Evolutionary conservation across 176 grass and related monocot species (phyloP).

Genomic region (Phragmites australis): DNA sequence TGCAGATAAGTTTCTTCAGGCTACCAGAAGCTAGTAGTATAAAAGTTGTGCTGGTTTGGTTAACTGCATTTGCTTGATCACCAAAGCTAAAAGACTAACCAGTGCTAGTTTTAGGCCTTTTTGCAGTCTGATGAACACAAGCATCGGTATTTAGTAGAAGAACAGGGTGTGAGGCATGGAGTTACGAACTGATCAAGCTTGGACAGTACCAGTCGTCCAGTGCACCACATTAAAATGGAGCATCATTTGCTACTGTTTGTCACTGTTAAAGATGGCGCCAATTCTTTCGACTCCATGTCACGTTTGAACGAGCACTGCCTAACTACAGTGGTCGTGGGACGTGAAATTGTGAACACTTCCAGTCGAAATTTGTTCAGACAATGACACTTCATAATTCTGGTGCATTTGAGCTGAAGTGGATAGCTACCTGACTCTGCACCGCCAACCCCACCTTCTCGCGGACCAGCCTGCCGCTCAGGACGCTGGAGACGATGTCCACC

Average conservation of each 20-base stretch:
- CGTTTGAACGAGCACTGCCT: background rate
- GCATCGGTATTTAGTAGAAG: background rate
- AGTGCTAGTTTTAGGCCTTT: background rate
- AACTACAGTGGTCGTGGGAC: no score
- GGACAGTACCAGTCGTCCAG: background rate
- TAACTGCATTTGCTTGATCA: background rate
- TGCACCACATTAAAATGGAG: background rate
- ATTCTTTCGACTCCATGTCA: background rate
- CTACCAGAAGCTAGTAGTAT: no score
- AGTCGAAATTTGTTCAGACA: no score
- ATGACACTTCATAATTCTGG: background rate
- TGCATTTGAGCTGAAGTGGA: slow-evolving; percentile 14
- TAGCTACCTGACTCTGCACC: slow-evolving; percentile 72
- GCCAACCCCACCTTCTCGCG: slow-evolving; percentile 76
- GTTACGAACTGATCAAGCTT: background rate
- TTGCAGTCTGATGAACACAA: background rate
- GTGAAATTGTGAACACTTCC: background rate
- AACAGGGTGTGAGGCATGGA: background rate
- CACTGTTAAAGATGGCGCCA: background rate
- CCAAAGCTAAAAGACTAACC: background rate
- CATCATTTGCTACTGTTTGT: background rate
- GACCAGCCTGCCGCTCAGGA: slow-evolving; percentile 76
- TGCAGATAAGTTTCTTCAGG: background rate
- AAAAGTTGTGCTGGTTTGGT: background rate
- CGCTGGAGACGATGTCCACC: slow-evolving; percentile 79